Evolutionary conservation across 345 rosid genomes (phyloP).

Genomic region (Euclidium syriacum): DNA sequence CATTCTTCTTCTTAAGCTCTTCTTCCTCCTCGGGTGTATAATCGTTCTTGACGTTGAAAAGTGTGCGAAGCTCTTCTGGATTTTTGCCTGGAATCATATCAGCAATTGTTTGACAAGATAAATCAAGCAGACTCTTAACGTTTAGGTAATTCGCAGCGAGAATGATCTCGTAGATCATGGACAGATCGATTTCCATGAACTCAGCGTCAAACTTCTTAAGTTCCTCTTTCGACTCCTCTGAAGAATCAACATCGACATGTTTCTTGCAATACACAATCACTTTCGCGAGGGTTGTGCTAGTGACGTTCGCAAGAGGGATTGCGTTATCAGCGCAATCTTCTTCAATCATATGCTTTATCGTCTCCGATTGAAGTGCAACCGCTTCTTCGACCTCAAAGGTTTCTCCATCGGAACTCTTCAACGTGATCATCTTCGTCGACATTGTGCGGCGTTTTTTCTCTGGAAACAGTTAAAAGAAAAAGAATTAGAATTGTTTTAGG

Average conservation of each 20-base stretch:
- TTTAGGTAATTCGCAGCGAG: constrained; percentile 51
- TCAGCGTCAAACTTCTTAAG: constrained; percentile 47
- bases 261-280: constrained; percentile 63
- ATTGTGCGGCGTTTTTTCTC: not conserved
- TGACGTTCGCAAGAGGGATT: constrained; percentile 49
- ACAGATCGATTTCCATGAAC: constrained; percentile 49
- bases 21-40: constrained; percentile 52
- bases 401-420: constrained; percentile 51
- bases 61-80: constrained; percentile 48
- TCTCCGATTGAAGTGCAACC: constrained; percentile 43
- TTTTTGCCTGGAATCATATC: constrained; percentile 58
- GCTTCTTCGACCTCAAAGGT: constrained; percentile 42
- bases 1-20: constrained; percentile 48
- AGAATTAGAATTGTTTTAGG: too few relatives aligned
- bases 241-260: constrained; percentile 38
- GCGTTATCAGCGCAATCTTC: constrained; percentile 41
- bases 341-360: constrained; percentile 44
- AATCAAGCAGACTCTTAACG: constrained; percentile 46
- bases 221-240: constrained; percentile 29
- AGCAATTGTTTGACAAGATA: constrained; percentile 48
- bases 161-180: constrained; percentile 48
- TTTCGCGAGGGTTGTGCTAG: constrained; percentile 41
- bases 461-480: not conserved
- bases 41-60: constrained; percentile 45
- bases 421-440: constrained; percentile 25